A percentile compares a stretch with the other conserved stretches of the same genome.
Evolutionary conservation across 345 rosid genomes (phyloP).

Genomic region (Citrus trifoliata): DNA sequence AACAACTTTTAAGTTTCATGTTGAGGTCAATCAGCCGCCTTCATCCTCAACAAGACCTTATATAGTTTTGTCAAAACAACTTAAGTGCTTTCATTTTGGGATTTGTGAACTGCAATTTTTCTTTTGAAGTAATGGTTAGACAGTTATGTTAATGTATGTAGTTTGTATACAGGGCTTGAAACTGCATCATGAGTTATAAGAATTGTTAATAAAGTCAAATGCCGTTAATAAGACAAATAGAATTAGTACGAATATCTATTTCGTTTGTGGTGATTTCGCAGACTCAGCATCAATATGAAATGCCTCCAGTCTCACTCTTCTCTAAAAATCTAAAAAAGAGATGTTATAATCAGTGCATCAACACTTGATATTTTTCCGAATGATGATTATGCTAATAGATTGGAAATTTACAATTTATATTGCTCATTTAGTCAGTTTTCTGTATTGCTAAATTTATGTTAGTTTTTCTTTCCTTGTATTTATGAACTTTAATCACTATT

Average conservation of each 20-base stretch:
- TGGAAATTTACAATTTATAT: neutral
- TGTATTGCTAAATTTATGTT: neutral
- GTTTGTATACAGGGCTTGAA: neutral
- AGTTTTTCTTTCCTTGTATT: conserved; percentile 8
- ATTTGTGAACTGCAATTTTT: neutral
- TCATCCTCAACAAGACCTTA: neutral
- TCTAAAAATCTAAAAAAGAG: neutral
- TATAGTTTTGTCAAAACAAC: neutral
- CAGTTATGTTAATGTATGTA: neutral
- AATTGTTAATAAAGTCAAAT: neutral
- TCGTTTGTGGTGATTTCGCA: neutral
- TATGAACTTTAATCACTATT: neutral
- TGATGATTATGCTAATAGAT: neutral
- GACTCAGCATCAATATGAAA: neutral
- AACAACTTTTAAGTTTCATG: neutral
- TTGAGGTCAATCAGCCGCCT: too few species aligned
- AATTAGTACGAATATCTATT: neutral
- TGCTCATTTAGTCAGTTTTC: neutral
- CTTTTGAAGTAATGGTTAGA: neutral
- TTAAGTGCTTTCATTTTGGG: neutral
- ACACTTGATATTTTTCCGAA: neutral
- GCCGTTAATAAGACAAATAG: neutral
- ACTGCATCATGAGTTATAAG: neutral
- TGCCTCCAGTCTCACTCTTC: neutral
- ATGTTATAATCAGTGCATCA: neutral